These are phyloP conservation scores for Naumovozyma castellii DNA, from an alignment of 805 yeast genomes.

Conservation along the genomic window DNA sequence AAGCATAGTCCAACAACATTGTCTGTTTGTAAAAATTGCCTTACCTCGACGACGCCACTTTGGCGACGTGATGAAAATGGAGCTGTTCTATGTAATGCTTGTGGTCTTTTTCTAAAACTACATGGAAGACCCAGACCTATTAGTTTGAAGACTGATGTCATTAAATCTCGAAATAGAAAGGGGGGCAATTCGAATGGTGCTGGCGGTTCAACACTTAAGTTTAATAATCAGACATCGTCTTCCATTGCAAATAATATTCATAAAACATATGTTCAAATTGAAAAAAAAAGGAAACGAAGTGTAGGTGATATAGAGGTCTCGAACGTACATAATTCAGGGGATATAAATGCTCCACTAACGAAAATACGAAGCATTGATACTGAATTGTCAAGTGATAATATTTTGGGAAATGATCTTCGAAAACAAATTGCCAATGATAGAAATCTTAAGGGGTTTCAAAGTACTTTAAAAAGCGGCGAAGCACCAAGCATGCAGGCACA, in stretches of 20 bases:
- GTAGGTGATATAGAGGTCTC: not conserved
- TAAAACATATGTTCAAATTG: not conserved
- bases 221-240: not conserved
- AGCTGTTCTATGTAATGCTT: slow-evolving; percentile 86
- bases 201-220: not conserved
- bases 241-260: not conserved
- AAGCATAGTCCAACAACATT: not conserved
- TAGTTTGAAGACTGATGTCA: slow-evolving; percentile 81
- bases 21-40: slow-evolving; percentile 81
- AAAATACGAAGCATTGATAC: not conserved
- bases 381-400: slow-evolving; percentile 5
- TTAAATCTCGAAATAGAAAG: slow-evolving; percentile 81
- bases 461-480: not conserved
- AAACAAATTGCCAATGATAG: not conserved
- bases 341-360: not conserved
- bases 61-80: slow-evolving; percentile 95
- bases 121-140: slow-evolving; percentile 93
- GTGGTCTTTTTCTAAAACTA: slow-evolving; percentile 79
- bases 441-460: too few species aligned
- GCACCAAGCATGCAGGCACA: slow-evolving; percentile 6
- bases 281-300: not conserved
- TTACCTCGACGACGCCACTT: slow-evolving; percentile 85
- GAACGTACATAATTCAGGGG: not conserved
- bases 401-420: slow-evolving; percentile 2
- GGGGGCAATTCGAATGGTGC: slow-evolving; percentile 20